These are phyloP conservation scores for Phytophthora pinifolia DNA, from an alignment of 352 stramenopile species.

Conservation along the genomic window DNA sequence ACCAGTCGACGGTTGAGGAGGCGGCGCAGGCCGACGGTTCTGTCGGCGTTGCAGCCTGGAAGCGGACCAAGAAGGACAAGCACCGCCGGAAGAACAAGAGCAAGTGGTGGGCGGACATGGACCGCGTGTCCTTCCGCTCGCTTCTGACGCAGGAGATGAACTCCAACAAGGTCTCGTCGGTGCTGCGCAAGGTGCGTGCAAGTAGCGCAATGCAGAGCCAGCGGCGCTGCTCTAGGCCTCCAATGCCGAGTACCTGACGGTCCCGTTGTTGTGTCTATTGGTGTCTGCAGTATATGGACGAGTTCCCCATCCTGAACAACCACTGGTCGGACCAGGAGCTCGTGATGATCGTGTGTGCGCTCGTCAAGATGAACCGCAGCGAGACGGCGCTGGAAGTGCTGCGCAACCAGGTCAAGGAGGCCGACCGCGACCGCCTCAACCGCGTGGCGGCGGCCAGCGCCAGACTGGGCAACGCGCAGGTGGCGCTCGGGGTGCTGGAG, in stretches of 20 bases:
- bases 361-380: slow-evolving; percentile 77
- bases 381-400: slow-evolving; percentile 59
- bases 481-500: slow-evolving; percentile 71
- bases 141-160: slow-evolving; percentile 64
- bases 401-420: slow-evolving; percentile 60
- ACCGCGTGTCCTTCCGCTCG: slow-evolving; percentile 57
- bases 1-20: background rate
- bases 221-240: background rate
- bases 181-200: slow-evolving; percentile 47
- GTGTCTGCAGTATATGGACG: slow-evolving; percentile 53
- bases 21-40: background rate
- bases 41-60: background rate
- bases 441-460: slow-evolving; percentile 69
- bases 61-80: slow-evolving; percentile 4
- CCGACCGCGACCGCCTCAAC: slow-evolving; percentile 55
- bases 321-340: slow-evolving; percentile 72
- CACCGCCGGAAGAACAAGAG: slow-evolving; percentile 20
- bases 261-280: background rate
- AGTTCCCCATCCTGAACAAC: slow-evolving; percentile 63
- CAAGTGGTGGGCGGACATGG: slow-evolving; percentile 56
- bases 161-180: slow-evolving; percentile 48
- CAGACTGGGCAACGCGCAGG: slow-evolving; percentile 58
- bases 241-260: slow-evolving; percentile 3
- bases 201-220: background rate
- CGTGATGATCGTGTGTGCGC: slow-evolving; percentile 67